Percentiles rank a stretch among this genome's conserved stretches.
Evolutionary conservation across 371 early-diverging fungal genomes (phyloP).

Genomic region (Lichtheimia hyalospora): DNA sequence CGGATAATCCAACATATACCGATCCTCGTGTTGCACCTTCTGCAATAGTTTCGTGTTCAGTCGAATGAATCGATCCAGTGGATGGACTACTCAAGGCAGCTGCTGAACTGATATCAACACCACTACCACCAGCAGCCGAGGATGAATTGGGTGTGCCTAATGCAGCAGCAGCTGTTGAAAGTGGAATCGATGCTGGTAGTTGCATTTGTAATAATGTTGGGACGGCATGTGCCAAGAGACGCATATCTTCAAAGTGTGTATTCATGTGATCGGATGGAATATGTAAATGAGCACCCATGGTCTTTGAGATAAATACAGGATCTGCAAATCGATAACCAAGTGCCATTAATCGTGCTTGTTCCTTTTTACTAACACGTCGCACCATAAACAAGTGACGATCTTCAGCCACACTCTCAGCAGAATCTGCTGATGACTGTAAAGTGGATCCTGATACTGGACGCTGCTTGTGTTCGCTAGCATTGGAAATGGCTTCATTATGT

Average conservation of each 20-base stretch:
- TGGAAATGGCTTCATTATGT: not conserved
- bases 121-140: not conserved
- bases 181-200: not conserved
- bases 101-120: not conserved
- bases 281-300: conserved; percentile 34
- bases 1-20: conserved; percentile 35
- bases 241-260: conserved; percentile 36
- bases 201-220: conserved; percentile 1
- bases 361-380: conserved; percentile 23
- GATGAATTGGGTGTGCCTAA: not conserved
- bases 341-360: conserved; percentile 23
- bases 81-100: not conserved
- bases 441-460: conserved; percentile 7
- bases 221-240: conserved; percentile 18
- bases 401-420: conserved; percentile 14
- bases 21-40: conserved; percentile 3
- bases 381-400: conserved; percentile 42
- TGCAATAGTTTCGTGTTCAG: not conserved
- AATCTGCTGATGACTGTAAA: not conserved
- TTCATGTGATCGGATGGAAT: conserved; percentile 41
- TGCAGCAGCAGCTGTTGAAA: not conserved
- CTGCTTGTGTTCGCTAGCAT: not conserved
- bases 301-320: conserved; percentile 35
- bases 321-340: conserved; percentile 46
- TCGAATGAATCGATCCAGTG: not conserved